These are phyloP conservation scores for Urochloa ruziziensis DNA, from an alignment of 176 grass and related monocot species.

Conservation along the genomic window DNA sequence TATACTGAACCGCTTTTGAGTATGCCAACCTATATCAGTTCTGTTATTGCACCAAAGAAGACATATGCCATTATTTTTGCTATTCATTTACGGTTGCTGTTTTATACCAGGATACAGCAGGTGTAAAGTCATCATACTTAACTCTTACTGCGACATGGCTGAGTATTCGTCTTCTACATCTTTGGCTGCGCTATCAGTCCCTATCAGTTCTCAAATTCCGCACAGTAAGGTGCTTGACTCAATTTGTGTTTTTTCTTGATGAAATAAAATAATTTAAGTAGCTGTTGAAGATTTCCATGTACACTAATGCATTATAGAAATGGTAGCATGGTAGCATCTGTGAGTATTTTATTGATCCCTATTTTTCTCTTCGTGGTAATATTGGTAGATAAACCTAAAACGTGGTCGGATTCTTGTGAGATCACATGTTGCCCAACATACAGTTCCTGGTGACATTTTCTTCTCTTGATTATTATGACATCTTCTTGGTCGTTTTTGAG, in stretches of 20 bases:
- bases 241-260: conserved; percentile 40
- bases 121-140: conserved; percentile 70
- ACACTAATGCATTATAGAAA: background rate
- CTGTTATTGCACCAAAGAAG: background rate
- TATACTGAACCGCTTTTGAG: background rate
- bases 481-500: conserved; percentile 2
- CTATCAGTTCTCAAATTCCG: conserved; percentile 85
- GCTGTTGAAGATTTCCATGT: conserved; percentile 9
- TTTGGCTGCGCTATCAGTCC: conserved; percentile 87
- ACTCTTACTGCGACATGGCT: conserved; percentile 73
- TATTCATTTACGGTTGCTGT: conserved; percentile 10
- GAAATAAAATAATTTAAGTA: conserved; percentile 4
- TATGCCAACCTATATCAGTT: conserved; percentile 6
- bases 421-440: conserved; percentile 69
- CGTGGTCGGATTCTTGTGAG: conserved; percentile 84
- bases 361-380: background rate
- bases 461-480: conserved; percentile 17
- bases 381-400: conserved; percentile 83
- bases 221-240: conserved; percentile 76
- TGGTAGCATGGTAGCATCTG: background rate
- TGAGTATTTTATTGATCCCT: background rate
- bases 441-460: conserved; percentile 74
- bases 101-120: conserved; percentile 66
- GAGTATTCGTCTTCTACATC: conserved; percentile 73
- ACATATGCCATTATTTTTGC: background rate